Conservation (phyloP, 75 land plant genomes). For the Selaginella tamariscina region DNA sequence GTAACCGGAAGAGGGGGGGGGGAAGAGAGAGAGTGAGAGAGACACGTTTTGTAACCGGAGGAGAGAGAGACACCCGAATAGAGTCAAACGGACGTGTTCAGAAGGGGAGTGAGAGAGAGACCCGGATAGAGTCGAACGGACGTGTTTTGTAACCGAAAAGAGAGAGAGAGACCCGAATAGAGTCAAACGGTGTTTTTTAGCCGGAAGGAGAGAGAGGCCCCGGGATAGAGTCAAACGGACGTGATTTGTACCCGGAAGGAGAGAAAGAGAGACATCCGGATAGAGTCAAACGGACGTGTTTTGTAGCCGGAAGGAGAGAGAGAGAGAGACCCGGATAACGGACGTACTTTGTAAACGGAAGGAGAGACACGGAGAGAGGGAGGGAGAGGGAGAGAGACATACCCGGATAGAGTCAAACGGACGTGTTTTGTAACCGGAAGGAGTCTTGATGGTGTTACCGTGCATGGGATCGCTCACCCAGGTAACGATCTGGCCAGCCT, state of each 20-base stretch:
- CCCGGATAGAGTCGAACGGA: not conserved
- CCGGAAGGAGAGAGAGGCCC: too few relatives aligned
- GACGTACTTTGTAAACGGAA: too few relatives aligned
- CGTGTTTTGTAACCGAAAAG: not conserved
- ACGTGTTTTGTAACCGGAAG: not conserved
- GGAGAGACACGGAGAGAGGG: too few relatives aligned
- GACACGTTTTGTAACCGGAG: not conserved
- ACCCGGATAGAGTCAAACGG: not conserved
- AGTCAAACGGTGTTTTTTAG: too few relatives aligned
- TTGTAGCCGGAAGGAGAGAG: too few relatives aligned
- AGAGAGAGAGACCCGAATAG: too few relatives aligned
- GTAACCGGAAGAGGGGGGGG: too few relatives aligned
- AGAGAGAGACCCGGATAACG: too few relatives aligned
- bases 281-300: too few relatives aligned
- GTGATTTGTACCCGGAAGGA: too few relatives aligned
- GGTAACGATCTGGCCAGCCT: not conserved
- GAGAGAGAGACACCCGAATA: not conserved
- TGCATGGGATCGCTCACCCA: constrained; percentile 4
- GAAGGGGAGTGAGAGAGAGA: not conserved
- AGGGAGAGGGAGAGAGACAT: not conserved
- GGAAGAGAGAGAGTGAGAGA: not conserved
- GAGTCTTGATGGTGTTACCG: not conserved
- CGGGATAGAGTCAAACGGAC: too few relatives aligned
- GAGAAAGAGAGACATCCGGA: not conserved
- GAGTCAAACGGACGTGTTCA: not conserved